Evolutionary conservation across 192 early-diverging fungal genomes (phyloP).

Genomic region (Coemansia aciculifera): DNA sequence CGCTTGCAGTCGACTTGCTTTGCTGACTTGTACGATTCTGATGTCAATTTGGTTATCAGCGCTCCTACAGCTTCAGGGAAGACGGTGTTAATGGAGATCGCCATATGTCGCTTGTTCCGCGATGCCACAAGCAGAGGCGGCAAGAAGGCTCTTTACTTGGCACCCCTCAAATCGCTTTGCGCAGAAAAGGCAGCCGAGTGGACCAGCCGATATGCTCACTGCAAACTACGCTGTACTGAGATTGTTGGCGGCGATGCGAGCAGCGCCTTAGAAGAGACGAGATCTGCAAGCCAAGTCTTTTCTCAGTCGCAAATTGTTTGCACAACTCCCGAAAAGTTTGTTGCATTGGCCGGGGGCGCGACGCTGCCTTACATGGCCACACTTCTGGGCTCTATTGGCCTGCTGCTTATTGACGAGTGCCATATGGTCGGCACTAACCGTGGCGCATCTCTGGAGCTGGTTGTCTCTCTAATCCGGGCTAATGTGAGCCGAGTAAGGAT

Average conservation of each 20-base stretch:
- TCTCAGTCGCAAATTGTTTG: conserved; percentile 53
- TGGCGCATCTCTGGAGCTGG: conserved; percentile 66
- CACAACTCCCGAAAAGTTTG: conserved; percentile 74
- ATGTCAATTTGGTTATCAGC: conserved; percentile 31
- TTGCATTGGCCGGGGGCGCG: conserved; percentile 51
- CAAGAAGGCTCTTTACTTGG: conserved; percentile 63
- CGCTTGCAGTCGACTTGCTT: conserved; percentile 33
- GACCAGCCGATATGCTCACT: conserved; percentile 47
- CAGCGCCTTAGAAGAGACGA: background rate
- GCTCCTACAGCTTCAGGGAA: conserved; percentile 74
- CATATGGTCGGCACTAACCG: conserved; percentile 64
- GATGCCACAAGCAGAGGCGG: background rate
- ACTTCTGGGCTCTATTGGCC: conserved; percentile 27
- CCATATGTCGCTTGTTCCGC: conserved; percentile 23
- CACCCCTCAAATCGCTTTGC: conserved; percentile 67
- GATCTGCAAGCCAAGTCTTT: background rate
- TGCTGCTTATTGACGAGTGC: conserved; percentile 70
- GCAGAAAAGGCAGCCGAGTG: conserved; percentile 64
- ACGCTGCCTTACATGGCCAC: conserved; percentile 9
- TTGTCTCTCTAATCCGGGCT: conserved; percentile 56
- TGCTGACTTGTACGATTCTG: conserved; percentile 11
- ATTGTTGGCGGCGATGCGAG: conserved; percentile 55
- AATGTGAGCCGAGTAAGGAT: conserved; percentile 41
- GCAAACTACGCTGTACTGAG: conserved; percentile 53
- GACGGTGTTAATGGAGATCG: conserved; percentile 64